Evolutionary conservation across 1,284 basidiomycete genomes (phyloP).

Genomic region (Caloboletus inedulis): DNA sequence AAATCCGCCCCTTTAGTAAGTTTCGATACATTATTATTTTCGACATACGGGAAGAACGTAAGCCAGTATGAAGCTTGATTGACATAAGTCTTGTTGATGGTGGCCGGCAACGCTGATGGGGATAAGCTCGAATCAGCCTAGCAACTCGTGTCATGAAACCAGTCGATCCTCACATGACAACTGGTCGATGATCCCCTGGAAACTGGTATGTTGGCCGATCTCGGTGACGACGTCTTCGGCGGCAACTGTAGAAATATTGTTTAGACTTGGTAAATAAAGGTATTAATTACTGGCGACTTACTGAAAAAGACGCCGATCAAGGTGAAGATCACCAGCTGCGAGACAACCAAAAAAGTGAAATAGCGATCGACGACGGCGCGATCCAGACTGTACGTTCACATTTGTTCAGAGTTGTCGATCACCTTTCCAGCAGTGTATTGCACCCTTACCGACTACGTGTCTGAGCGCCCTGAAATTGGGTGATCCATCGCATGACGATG

Average conservation of each 20-base stretch:
- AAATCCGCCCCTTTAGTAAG: slow-evolving; percentile 13
- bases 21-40: background rate
- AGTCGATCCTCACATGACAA: slow-evolving; percentile 50
- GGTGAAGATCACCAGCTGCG: slow-evolving; percentile 88
- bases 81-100: slow-evolving; percentile 78
- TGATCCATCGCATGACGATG: slow-evolving; percentile 80
- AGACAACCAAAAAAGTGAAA: slow-evolving; percentile 88
- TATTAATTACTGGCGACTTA: slow-evolving; percentile 38
- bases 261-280: background rate
- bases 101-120: slow-evolving; percentile 59
- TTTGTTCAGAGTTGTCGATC: slow-evolving; percentile 1
- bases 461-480: slow-evolving; percentile 77
- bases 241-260: slow-evolving; percentile 29
- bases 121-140: slow-evolving; percentile 3
- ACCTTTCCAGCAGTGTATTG: background rate
- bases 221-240: slow-evolving; percentile 65
- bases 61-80: slow-evolving; percentile 89
- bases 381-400: slow-evolving; percentile 61
- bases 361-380: slow-evolving; percentile 88
- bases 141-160: background rate
- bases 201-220: slow-evolving; percentile 66
- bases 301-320: slow-evolving; percentile 86
- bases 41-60: slow-evolving; percentile 83
- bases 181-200: slow-evolving; percentile 62
- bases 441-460: slow-evolving; percentile 48